Conservation (phyloP, 2,329 filamentous ascomycete genomes). For the Falciphora oryzae region DNA sequence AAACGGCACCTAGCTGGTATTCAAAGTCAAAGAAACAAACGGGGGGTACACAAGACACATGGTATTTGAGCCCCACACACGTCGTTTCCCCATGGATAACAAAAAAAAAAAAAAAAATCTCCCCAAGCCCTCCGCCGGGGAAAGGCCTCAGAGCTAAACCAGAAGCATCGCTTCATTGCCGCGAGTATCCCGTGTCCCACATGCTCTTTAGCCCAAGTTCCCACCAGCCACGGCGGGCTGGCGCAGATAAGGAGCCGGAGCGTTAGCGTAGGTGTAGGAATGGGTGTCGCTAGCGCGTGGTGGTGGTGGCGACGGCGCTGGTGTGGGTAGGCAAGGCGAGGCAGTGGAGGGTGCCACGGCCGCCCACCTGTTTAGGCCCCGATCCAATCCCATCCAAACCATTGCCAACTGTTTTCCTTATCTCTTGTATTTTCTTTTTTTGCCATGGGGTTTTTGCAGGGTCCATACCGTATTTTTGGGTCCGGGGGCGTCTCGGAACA, state of each 20-base stretch:
- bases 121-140: too few relatives aligned
- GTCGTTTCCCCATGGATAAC: too few relatives aligned
- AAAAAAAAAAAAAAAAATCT: too few relatives aligned
- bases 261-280: not conserved
- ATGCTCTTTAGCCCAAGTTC: not conserved
- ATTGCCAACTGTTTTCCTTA: not conserved
- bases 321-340: too few relatives aligned
- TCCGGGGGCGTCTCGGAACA: not conserved
- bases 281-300: not conserved
- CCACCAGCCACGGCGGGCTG: not conserved
- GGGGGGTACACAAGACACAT: too few relatives aligned
- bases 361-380: too few relatives aligned
- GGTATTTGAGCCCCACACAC: too few relatives aligned
- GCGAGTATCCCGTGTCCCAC: not conserved
- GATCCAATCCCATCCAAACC: not conserved
- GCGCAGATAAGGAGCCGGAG: not conserved
- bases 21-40: too few relatives aligned
- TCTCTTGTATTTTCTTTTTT: not conserved
- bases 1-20: too few relatives aligned
- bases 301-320: not conserved
- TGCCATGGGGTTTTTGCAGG: too few relatives aligned
- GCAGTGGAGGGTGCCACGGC: too few relatives aligned
- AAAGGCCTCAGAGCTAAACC: not conserved
- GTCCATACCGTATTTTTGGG: not conserved
- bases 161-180: not conserved